Evolutionary conservation across 805 yeast genomes (phyloP).

Genomic region (Wickerhamiella siamensis): DNA sequence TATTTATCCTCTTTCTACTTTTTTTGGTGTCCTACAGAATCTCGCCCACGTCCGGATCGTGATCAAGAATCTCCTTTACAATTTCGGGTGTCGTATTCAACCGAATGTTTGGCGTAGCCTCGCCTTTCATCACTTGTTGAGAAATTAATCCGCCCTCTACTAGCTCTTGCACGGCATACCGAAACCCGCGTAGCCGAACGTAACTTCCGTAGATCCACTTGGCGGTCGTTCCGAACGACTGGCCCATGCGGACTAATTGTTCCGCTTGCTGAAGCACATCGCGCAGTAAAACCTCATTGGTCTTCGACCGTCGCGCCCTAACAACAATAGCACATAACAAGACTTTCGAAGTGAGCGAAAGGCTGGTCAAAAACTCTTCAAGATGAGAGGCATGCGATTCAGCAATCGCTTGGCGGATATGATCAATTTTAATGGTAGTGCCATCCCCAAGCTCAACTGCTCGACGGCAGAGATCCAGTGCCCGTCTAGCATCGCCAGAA

Average conservation of each 20-base stretch:
- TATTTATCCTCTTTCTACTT: not conserved
- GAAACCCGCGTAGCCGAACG: conserved; percentile 45
- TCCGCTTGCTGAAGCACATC: conserved; percentile 68
- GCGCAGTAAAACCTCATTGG: conserved; percentile 58
- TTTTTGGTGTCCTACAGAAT: conserved; percentile 16
- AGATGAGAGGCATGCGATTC: conserved; percentile 69
- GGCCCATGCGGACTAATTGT: conserved; percentile 33
- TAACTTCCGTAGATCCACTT: conserved; percentile 19
- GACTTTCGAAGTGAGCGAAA: conserved; percentile 59
- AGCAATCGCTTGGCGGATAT: conserved; percentile 63
- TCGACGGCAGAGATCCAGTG: conserved; percentile 70
- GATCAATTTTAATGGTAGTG: conserved; percentile 26
- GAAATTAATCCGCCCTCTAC: conserved; percentile 65
- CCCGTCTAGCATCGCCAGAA: conserved; percentile 94
- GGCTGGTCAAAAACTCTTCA: conserved; percentile 38
- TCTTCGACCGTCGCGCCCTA: conserved; percentile 49
- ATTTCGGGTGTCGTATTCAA: conserved; percentile 62
- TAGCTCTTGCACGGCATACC: conserved; percentile 48
- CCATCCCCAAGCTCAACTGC: conserved; percentile 53
- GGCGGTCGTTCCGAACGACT: conserved; percentile 19
- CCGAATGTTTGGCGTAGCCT: conserved; percentile 48
- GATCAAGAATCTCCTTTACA: conserved; percentile 41
- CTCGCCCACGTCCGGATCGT: conserved; percentile 35
- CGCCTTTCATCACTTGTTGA: conserved; percentile 54
- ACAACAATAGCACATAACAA: conserved; percentile 54